These are phyloP conservation scores for Fusarium sp. DNA, from an alignment of 2,329 filamentous ascomycete genomes.

Conservation along the genomic window DNA sequence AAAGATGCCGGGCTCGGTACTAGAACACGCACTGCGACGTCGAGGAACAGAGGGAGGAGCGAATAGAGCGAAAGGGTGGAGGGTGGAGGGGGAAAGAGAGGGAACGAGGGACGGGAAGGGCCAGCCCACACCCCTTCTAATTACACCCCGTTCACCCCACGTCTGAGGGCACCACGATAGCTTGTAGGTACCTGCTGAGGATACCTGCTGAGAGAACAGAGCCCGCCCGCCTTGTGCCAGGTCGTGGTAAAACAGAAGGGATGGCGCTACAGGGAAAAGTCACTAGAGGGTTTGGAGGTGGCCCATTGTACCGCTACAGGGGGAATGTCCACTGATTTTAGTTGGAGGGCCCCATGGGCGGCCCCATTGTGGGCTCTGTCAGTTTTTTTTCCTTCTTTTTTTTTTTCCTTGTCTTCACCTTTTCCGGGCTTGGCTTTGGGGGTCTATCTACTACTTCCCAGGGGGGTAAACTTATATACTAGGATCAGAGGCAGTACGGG, in stretches of 20 bases:
- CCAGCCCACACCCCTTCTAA: conserved; percentile 9
- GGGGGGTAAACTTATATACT: conserved; percentile 21
- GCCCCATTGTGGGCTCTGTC: conserved; percentile 26
- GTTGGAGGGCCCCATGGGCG: conserved; percentile 27
- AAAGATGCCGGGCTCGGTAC: conserved; percentile 50
- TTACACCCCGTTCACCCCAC: conserved; percentile 30
- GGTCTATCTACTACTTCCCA: conserved; percentile 4
- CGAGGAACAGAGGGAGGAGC: conserved; percentile 33
- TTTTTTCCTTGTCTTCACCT: not conserved
- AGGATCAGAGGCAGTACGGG: conserved; percentile 18
- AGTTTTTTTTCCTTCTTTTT: not conserved
- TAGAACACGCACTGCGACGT: conserved; percentile 38
- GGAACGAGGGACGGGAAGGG: conserved; percentile 38
- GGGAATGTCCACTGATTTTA: conserved; percentile 23
- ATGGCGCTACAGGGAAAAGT: conserved; percentile 28
- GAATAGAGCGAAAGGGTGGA: conserved; percentile 34
- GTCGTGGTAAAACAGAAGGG: conserved; percentile 44
- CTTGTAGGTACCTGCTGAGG: conserved; percentile 35
- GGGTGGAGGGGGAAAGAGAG: conserved; percentile 36
- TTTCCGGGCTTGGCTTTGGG: conserved; percentile 9
- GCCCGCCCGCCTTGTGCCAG: conserved; percentile 36
- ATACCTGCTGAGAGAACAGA: conserved; percentile 43
- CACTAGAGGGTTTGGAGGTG: conserved; percentile 24
- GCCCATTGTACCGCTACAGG: conserved; percentile 34
- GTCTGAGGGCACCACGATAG: conserved; percentile 19